A percentile compares a stretch with the other conserved stretches of the same genome.
phyloP scores from a whole-genome alignment of 2,329 filamentous ascomycete genomes.

The Dactylellina cionopaga region DNA sequence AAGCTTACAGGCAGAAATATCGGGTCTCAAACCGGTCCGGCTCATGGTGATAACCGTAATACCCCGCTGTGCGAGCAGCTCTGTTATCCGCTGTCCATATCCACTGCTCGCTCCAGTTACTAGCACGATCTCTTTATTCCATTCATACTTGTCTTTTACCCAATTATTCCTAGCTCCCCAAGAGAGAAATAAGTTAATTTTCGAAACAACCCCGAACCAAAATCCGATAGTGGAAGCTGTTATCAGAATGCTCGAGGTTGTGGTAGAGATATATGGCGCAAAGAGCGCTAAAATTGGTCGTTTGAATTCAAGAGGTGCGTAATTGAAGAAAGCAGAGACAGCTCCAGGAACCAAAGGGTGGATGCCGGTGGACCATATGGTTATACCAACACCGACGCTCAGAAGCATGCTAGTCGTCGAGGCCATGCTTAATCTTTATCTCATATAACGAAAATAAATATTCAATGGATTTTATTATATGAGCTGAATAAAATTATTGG shows the following conservation, averaged over 20 bases:
- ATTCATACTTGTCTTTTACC: slow-evolving; percentile 16
- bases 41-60: slow-evolving; percentile 3
- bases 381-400: too few relatives aligned
- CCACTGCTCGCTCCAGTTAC: slow-evolving; percentile 22
- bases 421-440: too few relatives aligned
- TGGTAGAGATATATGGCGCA: not conserved
- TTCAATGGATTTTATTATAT: too few relatives aligned
- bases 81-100: slow-evolving; percentile 9
- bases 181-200: slow-evolving; percentile 13
- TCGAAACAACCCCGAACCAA: not conserved
- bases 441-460: too few relatives aligned
- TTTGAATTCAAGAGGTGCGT: too few relatives aligned
- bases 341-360: too few relatives aligned
- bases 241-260: not conserved
- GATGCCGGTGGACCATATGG: too few relatives aligned
- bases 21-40: not conserved
- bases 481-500: too few relatives aligned
- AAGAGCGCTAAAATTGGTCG: too few relatives aligned
- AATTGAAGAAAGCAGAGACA: too few relatives aligned
- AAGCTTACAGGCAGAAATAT: slow-evolving; percentile 6
- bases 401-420: too few relatives aligned
- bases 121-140: slow-evolving; percentile 17
- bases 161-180: slow-evolving; percentile 16
- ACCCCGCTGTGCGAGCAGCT: slow-evolving; percentile 2
- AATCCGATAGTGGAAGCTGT: not conserved